These are phyloP conservation scores for Astrephomene gubernaculifera DNA, from an alignment of 139 green algal genomes.

Conservation along the genomic window DNA sequence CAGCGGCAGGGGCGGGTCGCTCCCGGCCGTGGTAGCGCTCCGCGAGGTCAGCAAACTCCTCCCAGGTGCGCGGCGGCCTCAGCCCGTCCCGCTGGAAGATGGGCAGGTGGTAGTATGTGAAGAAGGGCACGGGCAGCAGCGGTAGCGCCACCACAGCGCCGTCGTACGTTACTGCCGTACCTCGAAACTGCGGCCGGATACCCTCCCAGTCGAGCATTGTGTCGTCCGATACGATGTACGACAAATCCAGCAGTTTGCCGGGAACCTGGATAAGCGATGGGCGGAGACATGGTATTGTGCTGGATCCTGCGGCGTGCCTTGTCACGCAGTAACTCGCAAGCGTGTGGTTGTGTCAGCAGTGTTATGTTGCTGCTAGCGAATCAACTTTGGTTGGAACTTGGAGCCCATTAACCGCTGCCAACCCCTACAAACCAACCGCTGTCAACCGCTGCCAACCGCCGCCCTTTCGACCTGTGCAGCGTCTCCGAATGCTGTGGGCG, in stretches of 20 bases:
- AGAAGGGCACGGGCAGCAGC: not conserved
- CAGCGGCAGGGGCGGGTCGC: no score
- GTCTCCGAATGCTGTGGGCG: not conserved
- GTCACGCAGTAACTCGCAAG: not conserved
- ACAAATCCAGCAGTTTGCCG: not conserved
- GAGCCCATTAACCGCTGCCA: no score
- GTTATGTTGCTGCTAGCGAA: not conserved
- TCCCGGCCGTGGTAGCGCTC: constrained; percentile 13
- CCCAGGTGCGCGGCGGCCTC: not conserved
- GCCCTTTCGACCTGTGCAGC: not conserved
- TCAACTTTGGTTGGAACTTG: not conserved
- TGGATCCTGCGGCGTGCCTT: not conserved
- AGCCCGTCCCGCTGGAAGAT: not conserved
- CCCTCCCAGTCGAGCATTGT: not conserved
- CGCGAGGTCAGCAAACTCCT: not conserved
- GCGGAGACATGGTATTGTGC: not conserved
- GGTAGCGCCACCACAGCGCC: not conserved
- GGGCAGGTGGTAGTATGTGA: not conserved
- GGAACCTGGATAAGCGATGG: not conserved
- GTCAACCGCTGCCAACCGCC: no score
- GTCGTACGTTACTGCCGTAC: not conserved
- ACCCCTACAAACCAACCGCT: no score
- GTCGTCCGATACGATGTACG: not conserved
- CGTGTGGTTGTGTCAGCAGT: not conserved
- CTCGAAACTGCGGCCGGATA: not conserved